Evolutionary conservation across 163 green algal genomes (phyloP).

Genomic region (Chlamydomonas reinhardtii): DNA sequence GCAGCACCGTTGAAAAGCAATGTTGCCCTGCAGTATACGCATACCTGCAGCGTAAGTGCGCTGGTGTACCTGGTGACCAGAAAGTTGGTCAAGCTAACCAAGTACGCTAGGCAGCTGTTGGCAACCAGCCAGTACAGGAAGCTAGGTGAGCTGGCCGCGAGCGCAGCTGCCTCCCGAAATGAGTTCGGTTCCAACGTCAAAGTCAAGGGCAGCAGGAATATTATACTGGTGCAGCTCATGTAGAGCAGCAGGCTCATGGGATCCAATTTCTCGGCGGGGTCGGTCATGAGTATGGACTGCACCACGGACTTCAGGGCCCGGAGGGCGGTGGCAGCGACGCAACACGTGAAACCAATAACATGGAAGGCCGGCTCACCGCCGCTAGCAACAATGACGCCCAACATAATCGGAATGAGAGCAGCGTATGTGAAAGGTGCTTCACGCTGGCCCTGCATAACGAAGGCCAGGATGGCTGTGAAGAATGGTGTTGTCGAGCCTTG

Average conservation of each 20-base stretch:
- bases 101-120: slow-evolving; percentile 94
- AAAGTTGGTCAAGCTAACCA: slow-evolving; percentile 98
- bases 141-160: slow-evolving; percentile 25
- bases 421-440: slow-evolving; percentile 45
- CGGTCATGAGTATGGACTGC: slow-evolving; percentile 67
- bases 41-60: slow-evolving; percentile 93
- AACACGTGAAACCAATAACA: slow-evolving; percentile 89
- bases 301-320: slow-evolving; percentile 65
- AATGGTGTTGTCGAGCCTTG: slow-evolving; percentile 91
- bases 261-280: slow-evolving; percentile 91
- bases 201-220: slow-evolving; percentile 78
- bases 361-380: slow-evolving; percentile 93
- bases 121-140: slow-evolving; percentile 86
- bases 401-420: slow-evolving; percentile 89
- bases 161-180: slow-evolving; percentile 23
- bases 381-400: slow-evolving; percentile 91
- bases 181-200: slow-evolving; percentile 72
- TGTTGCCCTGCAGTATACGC: too few relatives aligned
- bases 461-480: slow-evolving; percentile 90
- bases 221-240: slow-evolving; percentile 79
- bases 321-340: slow-evolving; percentile 81
- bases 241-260: slow-evolving; percentile 94
- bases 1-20: too few relatives aligned
- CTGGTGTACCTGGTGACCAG: slow-evolving; percentile 97
- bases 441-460: slow-evolving; percentile 71